These are phyloP conservation scores for Coelastrella sp. DNA, from an alignment of 139 green algal genomes.

Conservation along the genomic window DNA sequence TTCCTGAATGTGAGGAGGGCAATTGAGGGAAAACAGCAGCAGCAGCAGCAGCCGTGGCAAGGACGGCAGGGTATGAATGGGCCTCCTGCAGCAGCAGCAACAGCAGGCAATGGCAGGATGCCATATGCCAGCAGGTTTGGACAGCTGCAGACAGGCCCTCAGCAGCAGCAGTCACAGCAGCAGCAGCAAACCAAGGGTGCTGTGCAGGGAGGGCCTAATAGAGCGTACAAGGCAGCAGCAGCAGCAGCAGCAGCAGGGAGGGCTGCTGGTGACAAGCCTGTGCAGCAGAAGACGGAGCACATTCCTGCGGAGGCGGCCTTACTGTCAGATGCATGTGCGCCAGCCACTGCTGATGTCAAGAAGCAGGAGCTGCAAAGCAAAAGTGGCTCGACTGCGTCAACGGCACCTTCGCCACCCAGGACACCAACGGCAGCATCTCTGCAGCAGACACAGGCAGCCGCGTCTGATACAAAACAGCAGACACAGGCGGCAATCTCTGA, in stretches of 20 bases:
- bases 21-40: constrained; percentile 37
- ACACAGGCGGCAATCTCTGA: background rate
- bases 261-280: background rate
- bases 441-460: background rate
- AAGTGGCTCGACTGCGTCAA: background rate
- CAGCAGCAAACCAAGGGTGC: background rate
- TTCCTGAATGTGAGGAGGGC: constrained; percentile 41
- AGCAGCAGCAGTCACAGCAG: background rate
- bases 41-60: background rate
- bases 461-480: background rate
- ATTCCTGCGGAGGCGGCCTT: background rate
- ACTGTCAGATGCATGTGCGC: background rate
- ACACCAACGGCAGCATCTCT: constrained; percentile 6
- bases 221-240: background rate
- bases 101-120: background rate
- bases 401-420: background rate
- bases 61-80: background rate
- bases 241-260: background rate
- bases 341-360: background rate
- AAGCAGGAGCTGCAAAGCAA: background rate
- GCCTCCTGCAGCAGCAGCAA: constrained; percentile 13
- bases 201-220: background rate
- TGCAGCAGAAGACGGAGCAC: constrained; percentile 23
- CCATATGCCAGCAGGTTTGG: background rate
- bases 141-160: background rate